phyloP scores from a whole-genome alignment of 345 rosid species.

The Salix koriyanagi region DNA sequence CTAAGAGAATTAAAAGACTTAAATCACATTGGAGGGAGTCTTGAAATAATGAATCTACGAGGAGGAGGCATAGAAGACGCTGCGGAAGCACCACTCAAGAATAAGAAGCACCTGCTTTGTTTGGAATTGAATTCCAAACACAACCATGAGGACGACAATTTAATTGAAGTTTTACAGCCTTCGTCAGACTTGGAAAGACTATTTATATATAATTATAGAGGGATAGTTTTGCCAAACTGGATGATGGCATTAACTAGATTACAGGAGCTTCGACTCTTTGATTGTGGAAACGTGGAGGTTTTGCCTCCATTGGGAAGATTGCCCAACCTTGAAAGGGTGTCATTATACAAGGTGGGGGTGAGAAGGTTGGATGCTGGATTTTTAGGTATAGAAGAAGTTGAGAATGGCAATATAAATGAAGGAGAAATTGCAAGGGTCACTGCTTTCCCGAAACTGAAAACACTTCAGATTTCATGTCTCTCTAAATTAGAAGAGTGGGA shows the following conservation, averaged over 20 bases:
- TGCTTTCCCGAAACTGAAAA: no score
- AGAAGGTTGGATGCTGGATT: conserved; percentile 8
- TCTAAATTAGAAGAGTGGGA: neutral
- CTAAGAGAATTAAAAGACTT: no score
- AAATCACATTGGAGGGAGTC: no score
- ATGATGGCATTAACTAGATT: neutral
- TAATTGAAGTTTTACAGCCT: no score
- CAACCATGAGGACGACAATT: no score
- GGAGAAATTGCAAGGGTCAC: no score
- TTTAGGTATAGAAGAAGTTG: neutral
- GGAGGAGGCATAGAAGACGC: no score
- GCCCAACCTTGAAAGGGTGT: conserved; percentile 9
- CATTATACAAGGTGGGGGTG: rapidly evolving
- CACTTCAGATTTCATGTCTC: no score
- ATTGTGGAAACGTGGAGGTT: neutral
- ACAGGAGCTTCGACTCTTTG: neutral
- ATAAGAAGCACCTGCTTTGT: no score
- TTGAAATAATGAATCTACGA: rapidly evolving
- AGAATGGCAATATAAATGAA: no score
- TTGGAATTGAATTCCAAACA: neutral
- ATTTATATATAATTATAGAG: neutral
- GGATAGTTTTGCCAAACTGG: neutral
- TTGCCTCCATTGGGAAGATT: neutral
- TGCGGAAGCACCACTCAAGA: no score
- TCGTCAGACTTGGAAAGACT: neutral